Evolutionary conservation across 2,329 filamentous ascomycete genomes (phyloP), one percentile per base, ranked within the genome.

Genomic region (Trichoderma arundinaceum): DNA sequence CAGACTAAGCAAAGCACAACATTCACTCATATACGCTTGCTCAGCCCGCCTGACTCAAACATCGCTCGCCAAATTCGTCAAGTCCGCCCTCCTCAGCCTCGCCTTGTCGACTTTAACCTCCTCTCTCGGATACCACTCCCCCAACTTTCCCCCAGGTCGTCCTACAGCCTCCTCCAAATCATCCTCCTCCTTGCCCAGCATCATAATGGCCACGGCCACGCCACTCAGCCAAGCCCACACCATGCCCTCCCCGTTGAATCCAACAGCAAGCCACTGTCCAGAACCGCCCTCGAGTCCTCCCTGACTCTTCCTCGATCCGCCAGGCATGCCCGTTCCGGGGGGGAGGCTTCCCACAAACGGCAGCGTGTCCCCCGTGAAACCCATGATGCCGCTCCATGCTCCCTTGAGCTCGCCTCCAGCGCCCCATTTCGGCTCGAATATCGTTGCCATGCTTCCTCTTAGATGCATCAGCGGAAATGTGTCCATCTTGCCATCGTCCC

Each of bases 241-340:
- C 82, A 86, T 85, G 4, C 84, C 84, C 49, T 85, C 80, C 13
- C 83, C 83, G 49, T 75, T 79, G 69, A 81, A 86, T 1, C 82
- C 84, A 0, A 81, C 83, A 1, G 80, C 76, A n/a, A 85, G 76
- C 82, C 82, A 86, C 70, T 86, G 82, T 1, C 80, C 79, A 0
- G 73, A 68, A 0, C 59, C 59, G 7, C 17, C 22, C 28, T 17
- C 59, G 4, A 54, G 17, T 1, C 59, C 49, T 6, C 59, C 59
- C 3, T 35, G 17, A 2, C 9, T 44, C 6, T 32, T 38, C 6
- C 8, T 53, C 5, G n/a, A n/a, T 19, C 19, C 56, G 64, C 13
- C 17, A n/a, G n/a, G n/a, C n/a, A n/a, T n/a, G n/a, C 48, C 49
- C 8, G 15, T 12, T 10, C 4, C 39, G 2, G 17, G 32, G 0